phyloP scores from a whole-genome alignment of 2,329 filamentous ascomycete genomes.

The Ophiostoma tasmaniense region DNA sequence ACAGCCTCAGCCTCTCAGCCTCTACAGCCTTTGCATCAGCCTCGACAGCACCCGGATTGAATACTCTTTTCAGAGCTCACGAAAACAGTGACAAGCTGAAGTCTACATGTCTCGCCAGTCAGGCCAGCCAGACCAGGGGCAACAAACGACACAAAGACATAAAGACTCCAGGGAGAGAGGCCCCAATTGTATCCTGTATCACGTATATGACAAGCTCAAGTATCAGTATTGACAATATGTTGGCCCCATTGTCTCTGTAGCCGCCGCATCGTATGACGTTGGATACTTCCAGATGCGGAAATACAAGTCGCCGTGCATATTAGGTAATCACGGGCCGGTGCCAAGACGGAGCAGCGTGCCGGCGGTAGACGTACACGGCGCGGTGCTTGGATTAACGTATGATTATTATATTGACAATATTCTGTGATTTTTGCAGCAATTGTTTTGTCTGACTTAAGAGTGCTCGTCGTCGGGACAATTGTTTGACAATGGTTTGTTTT shows the following conservation, averaged over 20 bases:
- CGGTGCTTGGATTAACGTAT: no score
- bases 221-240: background rate
- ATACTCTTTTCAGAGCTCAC: background rate
- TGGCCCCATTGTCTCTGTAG: background rate
- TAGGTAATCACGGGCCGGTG: background rate
- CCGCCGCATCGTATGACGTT: background rate
- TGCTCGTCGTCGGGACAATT: no score
- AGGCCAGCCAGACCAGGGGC: background rate
- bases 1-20: no score
- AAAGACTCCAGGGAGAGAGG: background rate
- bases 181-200: background rate
- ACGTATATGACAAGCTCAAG: background rate
- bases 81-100: background rate
- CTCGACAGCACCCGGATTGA: no score
- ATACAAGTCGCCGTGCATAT: background rate
- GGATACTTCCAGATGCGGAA: background rate
- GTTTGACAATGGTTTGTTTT: no score
- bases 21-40: no score
- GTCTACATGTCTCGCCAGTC: background rate
- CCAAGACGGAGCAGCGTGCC: background rate
- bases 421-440: no score
- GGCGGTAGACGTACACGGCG: no score
- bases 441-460: no score
- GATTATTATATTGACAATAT: no score
- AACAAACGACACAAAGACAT: background rate